Evolutionary conservation across 2,329 filamentous ascomycete genomes (phyloP).

Genomic region (Fusarium tupiense): DNA sequence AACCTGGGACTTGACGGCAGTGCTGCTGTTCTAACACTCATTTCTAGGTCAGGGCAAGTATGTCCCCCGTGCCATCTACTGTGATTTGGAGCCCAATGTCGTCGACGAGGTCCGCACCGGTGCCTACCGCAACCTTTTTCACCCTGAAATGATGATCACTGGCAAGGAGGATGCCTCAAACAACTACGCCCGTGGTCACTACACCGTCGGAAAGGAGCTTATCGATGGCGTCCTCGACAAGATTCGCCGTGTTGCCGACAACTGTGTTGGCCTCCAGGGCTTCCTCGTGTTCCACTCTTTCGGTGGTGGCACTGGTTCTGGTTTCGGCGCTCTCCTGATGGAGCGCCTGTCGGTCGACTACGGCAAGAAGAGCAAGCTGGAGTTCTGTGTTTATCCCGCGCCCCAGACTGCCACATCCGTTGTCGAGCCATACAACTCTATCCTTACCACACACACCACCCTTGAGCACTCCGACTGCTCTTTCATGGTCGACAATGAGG

Average conservation of each 20-base stretch:
- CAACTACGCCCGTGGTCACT: constrained; percentile 99
- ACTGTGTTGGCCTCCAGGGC: constrained; percentile 97
- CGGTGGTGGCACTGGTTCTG: constrained; percentile 97
- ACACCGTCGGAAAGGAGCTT: constrained; percentile 99
- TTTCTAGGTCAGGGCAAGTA: constrained; percentile 93
- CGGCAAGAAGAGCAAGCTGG: constrained; percentile 99
- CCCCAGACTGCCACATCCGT: constrained; percentile 97
- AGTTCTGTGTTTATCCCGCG: constrained; percentile 99
- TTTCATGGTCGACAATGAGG: constrained; percentile 99
- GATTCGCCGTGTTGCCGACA: constrained; percentile 96
- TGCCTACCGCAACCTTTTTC: constrained; percentile 95
- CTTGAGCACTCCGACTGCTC: constrained; percentile 99
- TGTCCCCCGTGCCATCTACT: constrained; percentile 98
- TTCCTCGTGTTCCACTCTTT: constrained; percentile 99
- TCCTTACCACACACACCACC: constrained; percentile 98
- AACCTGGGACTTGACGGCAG: not conserved
- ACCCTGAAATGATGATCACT: constrained; percentile 99
- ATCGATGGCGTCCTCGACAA: constrained; percentile 98
- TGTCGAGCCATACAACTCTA: constrained; percentile 99
- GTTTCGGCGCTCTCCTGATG: constrained; percentile 98
- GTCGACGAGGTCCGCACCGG: constrained; percentile 99
- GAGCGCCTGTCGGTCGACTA: constrained; percentile 99
- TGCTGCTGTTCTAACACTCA: constrained; percentile 26
- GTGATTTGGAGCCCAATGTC: constrained; percentile 99
- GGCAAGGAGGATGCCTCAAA: constrained; percentile 99